These are phyloP conservation scores for Prunus mongolica DNA, from an alignment of 306 rosid species.

Conservation along the genomic window DNA sequence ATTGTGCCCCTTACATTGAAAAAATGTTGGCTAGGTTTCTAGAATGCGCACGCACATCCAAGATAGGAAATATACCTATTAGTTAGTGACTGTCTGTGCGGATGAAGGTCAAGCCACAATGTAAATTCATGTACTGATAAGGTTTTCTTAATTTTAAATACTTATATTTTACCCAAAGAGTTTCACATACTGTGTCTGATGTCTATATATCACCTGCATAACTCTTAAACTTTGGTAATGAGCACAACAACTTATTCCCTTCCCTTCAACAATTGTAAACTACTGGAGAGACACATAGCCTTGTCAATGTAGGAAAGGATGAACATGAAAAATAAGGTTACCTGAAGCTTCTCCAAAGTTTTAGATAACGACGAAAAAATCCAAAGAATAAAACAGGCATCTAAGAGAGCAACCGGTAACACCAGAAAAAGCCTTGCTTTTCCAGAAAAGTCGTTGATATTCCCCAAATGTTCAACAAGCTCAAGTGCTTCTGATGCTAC, in stretches of 20 bases:
- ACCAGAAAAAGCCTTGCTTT: slow-evolving; percentile 60
- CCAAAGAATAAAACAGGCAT: slow-evolving; percentile 76
- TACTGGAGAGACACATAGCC: background rate
- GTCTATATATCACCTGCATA: background rate
- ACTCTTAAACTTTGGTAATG: background rate
- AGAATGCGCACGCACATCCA: background rate
- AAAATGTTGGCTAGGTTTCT: background rate
- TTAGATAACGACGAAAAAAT: slow-evolving; percentile 66
- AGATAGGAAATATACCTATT: background rate
- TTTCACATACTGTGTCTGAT: slow-evolving; percentile 1
- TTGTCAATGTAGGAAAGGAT: background rate
- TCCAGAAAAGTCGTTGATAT: slow-evolving; percentile 68
- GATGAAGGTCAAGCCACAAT: background rate
- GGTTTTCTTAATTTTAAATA: background rate
- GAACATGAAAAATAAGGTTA: slow-evolving; percentile 22
- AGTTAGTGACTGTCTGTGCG: background rate
- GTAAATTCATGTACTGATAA: slow-evolving; percentile 1
- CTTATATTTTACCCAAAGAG: background rate
- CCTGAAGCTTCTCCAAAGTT: slow-evolving; percentile 83
- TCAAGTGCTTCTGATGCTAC: slow-evolving; percentile 71
- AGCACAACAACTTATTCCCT: background rate
- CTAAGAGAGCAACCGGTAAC: slow-evolving; percentile 68
- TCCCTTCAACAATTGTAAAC: slow-evolving; percentile 4
- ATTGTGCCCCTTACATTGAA: background rate
- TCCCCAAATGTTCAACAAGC: slow-evolving; percentile 75